phyloP scores from a whole-genome alignment of 1,284 basidiomycete genomes.

The Gomphus bonarii region DNA sequence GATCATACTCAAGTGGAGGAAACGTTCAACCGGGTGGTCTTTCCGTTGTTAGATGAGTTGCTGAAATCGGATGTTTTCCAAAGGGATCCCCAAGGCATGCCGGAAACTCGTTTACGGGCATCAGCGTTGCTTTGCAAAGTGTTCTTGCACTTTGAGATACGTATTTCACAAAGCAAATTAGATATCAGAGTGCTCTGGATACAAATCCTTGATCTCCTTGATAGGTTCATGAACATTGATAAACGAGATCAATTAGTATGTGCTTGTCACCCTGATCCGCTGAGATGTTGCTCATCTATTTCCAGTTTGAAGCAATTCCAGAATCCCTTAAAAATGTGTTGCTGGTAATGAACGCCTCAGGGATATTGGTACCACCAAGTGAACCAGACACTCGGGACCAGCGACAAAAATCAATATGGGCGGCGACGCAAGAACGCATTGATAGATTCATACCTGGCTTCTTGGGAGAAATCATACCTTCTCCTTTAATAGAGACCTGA shows the following conservation, averaged over 20 bases:
- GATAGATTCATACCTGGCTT: constrained; percentile 88
- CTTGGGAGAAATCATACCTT: constrained; percentile 56
- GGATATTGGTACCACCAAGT: constrained; percentile 68
- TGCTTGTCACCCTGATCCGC: constrained; percentile 14
- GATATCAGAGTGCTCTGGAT: constrained; percentile 82
- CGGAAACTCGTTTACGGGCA: constrained; percentile 82
- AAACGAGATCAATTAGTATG: constrained; percentile 79
- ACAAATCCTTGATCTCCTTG: constrained; percentile 83
- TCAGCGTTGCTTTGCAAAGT: constrained; percentile 88
- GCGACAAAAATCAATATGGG: constrained; percentile 73
- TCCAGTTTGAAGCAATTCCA: constrained; percentile 83
- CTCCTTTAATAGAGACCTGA: constrained; percentile 23
- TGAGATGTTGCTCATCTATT: constrained; percentile 8
- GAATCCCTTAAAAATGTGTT: constrained; percentile 97
- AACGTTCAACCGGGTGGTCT: constrained; percentile 84
- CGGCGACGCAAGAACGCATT: constrained; percentile 72
- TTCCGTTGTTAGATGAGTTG: constrained; percentile 88
- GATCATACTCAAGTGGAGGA: constrained; percentile 61
- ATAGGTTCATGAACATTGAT: constrained; percentile 81
- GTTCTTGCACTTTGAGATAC: constrained; percentile 87
- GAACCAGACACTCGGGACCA: constrained; percentile 47
- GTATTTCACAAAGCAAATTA: constrained; percentile 53
- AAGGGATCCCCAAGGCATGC: constrained; percentile 78
- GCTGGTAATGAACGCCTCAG: constrained; percentile 89
- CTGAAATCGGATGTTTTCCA: constrained; percentile 76